phyloP scores from a whole-genome alignment of 2,329 filamentous ascomycete genomes.

The Fusarium nanum region DNA sequence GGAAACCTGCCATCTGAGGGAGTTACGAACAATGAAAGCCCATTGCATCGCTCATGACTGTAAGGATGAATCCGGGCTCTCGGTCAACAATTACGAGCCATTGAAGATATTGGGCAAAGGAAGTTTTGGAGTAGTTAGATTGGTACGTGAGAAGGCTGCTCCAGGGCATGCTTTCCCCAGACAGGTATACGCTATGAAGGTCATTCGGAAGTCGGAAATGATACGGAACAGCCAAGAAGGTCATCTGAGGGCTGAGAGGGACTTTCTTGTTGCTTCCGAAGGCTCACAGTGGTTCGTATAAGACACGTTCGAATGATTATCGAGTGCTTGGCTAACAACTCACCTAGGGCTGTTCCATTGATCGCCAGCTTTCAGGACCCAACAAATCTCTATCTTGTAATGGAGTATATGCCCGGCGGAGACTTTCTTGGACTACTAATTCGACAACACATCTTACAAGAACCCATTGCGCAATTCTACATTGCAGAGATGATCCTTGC shows the following conservation, averaged over 20 bases:
- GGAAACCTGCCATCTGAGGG: constrained; percentile 81
- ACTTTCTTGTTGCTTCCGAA: constrained; percentile 89
- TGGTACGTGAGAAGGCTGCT: constrained; percentile 77
- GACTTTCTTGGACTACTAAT: constrained; percentile 92
- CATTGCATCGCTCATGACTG: constrained; percentile 55
- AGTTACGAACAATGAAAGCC: constrained; percentile 76
- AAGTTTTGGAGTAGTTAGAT: constrained; percentile 90
- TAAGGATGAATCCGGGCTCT: constrained; percentile 17
- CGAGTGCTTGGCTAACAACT: not conserved
- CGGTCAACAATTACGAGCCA: constrained; percentile 71
- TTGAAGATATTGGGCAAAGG: constrained; percentile 89
- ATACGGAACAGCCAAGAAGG: constrained; percentile 90
- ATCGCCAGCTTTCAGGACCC: constrained; percentile 90
- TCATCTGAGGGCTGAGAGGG: constrained; percentile 88
- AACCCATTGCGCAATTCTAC: constrained; percentile 85
- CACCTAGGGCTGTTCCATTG: constrained; percentile 81
- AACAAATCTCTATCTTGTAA: constrained; percentile 87
- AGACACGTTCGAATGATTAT: not conserved
- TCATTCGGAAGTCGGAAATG: constrained; percentile 95
- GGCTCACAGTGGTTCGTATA: constrained; percentile 77
- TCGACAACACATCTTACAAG: constrained; percentile 83
- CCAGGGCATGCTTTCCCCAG: constrained; percentile 45
- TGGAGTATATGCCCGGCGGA: constrained; percentile 98
- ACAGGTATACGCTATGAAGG: constrained; percentile 93
- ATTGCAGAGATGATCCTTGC: constrained; percentile 96